Conservation (phyloP, 352 stramenopile species). For the Discostella stelligera region DNA sequence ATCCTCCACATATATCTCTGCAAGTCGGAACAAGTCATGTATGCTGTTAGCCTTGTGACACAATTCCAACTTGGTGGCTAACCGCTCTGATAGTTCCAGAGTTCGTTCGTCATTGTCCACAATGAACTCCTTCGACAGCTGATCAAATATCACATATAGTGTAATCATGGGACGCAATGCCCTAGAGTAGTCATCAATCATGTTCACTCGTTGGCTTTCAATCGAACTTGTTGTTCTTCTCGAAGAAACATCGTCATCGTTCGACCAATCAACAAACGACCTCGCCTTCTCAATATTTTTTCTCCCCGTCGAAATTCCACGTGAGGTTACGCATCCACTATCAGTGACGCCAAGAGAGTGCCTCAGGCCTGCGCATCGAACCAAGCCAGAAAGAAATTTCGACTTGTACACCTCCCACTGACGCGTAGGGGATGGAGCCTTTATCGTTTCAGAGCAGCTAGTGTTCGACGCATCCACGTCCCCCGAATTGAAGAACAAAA, state of each 20-base stretch:
- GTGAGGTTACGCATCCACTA: constrained; percentile 67
- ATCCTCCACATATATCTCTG: constrained; percentile 36
- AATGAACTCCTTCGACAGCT: constrained; percentile 69
- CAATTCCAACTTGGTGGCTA: constrained; percentile 62
- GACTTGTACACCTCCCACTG: constrained; percentile 67
- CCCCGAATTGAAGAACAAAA: constrained; percentile 73
- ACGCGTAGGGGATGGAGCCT: constrained; percentile 47
- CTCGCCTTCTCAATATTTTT: constrained; percentile 48
- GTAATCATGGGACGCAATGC: constrained; percentile 75
- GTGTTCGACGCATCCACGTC: constrained; percentile 34
- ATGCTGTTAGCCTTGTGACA: constrained; percentile 66
- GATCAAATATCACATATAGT: constrained; percentile 73
- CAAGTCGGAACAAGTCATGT: constrained; percentile 58
- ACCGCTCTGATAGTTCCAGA: constrained; percentile 46
- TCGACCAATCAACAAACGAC: constrained; percentile 69
- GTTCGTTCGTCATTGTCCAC: constrained; percentile 63
- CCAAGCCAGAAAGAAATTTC: constrained; percentile 68
- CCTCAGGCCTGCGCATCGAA: constrained; percentile 70
- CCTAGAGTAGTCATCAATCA: constrained; percentile 71
- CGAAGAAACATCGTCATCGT: constrained; percentile 20
- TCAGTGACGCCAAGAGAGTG: constrained; percentile 61
- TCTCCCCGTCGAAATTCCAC: constrained; percentile 40
- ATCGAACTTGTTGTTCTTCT: background rate
- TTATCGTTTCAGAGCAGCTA: constrained; percentile 10
- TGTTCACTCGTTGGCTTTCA: constrained; percentile 4